A percentile compares a stretch with the other conserved stretches of the same genome.
Conservation (phyloP, 768 basidiomycete species). For the Calocera viscosa region DNA sequence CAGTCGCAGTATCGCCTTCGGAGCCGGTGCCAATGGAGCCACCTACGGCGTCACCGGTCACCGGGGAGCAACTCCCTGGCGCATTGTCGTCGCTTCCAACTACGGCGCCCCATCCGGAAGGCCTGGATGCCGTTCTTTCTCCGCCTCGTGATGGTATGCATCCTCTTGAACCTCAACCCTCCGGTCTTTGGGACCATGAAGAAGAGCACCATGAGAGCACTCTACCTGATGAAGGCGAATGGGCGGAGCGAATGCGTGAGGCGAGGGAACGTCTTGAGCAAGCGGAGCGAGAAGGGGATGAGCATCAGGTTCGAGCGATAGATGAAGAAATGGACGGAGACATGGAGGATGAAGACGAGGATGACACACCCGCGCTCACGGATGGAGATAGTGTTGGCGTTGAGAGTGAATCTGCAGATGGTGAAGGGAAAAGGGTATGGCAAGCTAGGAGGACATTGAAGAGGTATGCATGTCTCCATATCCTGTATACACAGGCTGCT, state of each 20-base stretch:
- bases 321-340: conserved; percentile 29
- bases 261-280: background rate
- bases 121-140: background rate
- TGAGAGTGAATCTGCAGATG: conserved; percentile 31
- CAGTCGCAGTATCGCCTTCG: background rate
- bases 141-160: background rate
- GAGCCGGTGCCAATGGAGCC: background rate
- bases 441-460: conserved; percentile 73
- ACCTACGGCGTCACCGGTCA: background rate
- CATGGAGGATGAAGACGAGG: conserved; percentile 35
- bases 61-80: background rate
- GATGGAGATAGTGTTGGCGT: conserved; percentile 18
- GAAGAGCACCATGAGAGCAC: background rate
- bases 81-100: background rate
- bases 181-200: background rate
- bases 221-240: conserved; percentile 9
- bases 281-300: background rate
- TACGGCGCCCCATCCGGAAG: background rate
- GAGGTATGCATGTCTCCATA: conserved; percentile 48
- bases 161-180: background rate
- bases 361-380: conserved; percentile 44
- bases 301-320: background rate
- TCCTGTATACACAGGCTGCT: background rate
- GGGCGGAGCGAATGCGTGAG: background rate
- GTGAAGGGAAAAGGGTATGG: conserved; percentile 66